Conservation (phyloP, 768 basidiomycete genomes). For the Amanita exitialis region DNA sequence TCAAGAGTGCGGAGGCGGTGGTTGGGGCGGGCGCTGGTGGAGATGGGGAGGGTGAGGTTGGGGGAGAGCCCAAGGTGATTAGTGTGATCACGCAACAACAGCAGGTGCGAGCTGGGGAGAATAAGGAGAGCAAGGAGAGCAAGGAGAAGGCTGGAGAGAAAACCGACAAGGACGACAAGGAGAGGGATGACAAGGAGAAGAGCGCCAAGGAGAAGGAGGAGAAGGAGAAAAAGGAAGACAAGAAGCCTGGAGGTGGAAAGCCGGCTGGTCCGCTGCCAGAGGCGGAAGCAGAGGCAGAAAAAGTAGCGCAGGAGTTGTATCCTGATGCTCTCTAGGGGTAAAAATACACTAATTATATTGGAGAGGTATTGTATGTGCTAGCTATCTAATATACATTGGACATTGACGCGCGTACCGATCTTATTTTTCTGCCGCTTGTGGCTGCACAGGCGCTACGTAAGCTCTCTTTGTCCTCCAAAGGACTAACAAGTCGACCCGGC, state of each 20-base stretch:
- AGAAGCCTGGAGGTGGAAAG: slow-evolving; percentile 5
- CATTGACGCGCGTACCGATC: too few species aligned
- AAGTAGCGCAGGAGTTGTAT: slow-evolving; percentile 45
- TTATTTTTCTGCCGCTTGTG: too few species aligned
- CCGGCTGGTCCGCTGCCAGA: slow-evolving; percentile 36
- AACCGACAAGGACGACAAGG: slow-evolving; percentile 4
- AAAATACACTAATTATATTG: not conserved
- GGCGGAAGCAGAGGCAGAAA: slow-evolving; percentile 38
- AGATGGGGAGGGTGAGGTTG: not conserved
- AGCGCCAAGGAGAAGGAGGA: slow-evolving; percentile 3
- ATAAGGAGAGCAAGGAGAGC: slow-evolving; percentile 1
- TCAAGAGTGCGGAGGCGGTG: slow-evolving; percentile 30
- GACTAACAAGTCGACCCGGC: too few species aligned
- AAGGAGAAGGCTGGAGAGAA: slow-evolving; percentile 7
- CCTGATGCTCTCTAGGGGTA: slow-evolving; percentile 23
- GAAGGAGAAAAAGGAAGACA: not conserved
- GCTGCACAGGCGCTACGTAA: too few species aligned
- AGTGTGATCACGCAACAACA: slow-evolving; percentile 12
- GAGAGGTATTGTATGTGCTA: not conserved
- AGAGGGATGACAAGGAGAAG: not conserved
- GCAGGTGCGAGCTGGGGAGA: not conserved
- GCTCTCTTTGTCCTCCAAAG: too few species aligned
- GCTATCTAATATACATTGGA: not conserved
- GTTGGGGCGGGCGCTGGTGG: slow-evolving; percentile 5
- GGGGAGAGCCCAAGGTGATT: slow-evolving; percentile 23